Conservation (phyloP, 495 filamentous ascomycete genomes). For the Poronia punctata region DNA sequence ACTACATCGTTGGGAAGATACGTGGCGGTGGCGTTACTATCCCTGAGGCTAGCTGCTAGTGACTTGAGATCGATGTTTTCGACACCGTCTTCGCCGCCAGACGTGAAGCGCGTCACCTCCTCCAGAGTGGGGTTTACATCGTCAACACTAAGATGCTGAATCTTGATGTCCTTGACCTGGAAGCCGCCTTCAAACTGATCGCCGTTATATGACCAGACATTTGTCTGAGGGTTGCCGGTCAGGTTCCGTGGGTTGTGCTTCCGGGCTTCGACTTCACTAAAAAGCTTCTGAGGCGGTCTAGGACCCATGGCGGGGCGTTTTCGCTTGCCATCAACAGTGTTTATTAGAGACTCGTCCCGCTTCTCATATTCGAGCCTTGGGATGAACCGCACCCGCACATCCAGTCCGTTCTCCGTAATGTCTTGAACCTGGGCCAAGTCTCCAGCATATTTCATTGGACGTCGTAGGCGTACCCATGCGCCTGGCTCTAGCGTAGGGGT, state of each 20-base stretch:
- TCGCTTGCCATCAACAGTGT: slow-evolving; percentile 60
- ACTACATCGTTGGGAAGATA: slow-evolving; percentile 91
- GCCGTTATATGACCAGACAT: slow-evolving; percentile 73
- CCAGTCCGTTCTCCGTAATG: slow-evolving; percentile 85
- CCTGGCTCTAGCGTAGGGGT: slow-evolving; percentile 79
- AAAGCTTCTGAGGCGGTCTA: slow-evolving; percentile 83
- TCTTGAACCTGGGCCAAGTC: slow-evolving; percentile 93
- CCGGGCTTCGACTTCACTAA: slow-evolving; percentile 88
- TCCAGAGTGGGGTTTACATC: slow-evolving; percentile 90
- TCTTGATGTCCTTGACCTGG: slow-evolving; percentile 87
- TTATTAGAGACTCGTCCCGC: slow-evolving; percentile 58
- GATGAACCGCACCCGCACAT: slow-evolving; percentile 77
- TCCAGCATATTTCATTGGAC: slow-evolving; percentile 70
- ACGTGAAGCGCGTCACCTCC: slow-evolving; percentile 91
- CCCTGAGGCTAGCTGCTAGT: slow-evolving; percentile 78
- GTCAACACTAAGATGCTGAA: slow-evolving; percentile 72
- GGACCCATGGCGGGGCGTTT: slow-evolving; percentile 60
- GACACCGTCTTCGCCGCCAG: slow-evolving; percentile 79
- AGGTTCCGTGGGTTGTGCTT: slow-evolving; percentile 76
- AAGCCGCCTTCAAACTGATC: slow-evolving; percentile 92
- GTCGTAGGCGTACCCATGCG: slow-evolving; percentile 83
- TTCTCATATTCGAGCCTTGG: slow-evolving; percentile 88
- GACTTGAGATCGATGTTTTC: slow-evolving; percentile 90
- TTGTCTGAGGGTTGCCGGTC: slow-evolving; percentile 52
- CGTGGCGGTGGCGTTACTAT: slow-evolving; percentile 62